Percentiles rank a stretch among this genome's conserved stretches.
These are phyloP conservation scores for Talaromyces proteolyticus DNA, from an alignment of 495 filamentous ascomycete species.

Conservation along the genomic window DNA sequence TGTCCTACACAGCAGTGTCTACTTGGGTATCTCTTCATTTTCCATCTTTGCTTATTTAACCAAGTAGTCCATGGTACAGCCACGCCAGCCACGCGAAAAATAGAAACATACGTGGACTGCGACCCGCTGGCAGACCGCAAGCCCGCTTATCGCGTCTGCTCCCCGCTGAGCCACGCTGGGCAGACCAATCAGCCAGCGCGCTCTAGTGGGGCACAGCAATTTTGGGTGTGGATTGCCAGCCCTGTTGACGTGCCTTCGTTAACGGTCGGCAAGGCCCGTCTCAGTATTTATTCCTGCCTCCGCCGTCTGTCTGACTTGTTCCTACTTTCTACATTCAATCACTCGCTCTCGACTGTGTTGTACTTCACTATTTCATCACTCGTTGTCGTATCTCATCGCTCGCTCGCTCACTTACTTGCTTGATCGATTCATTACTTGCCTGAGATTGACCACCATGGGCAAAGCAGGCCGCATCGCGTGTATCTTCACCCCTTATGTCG, in stretches of 20 bases:
- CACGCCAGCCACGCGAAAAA: not conserved
- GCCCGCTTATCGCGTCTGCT: not conserved
- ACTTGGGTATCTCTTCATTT: too few species aligned
- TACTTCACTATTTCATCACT: not conserved
- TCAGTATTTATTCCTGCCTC: too few species aligned
- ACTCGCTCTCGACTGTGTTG: not conserved
- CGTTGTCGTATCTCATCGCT: not conserved
- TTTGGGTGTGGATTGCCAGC: too few species aligned
- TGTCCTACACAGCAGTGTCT: too few species aligned
- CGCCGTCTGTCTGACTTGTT: too few species aligned
- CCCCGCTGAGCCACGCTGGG: constrained; percentile 2
- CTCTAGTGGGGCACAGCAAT: not conserved
- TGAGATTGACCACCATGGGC: constrained; percentile 55
- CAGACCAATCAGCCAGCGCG: not conserved
- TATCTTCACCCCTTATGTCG: constrained; percentile 71
- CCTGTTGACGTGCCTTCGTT: not conserved
- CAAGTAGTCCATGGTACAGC: too few species aligned
- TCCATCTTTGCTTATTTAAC: too few species aligned
- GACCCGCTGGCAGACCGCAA: too few species aligned
- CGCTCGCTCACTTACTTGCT: not conserved
- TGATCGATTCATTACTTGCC: not conserved
- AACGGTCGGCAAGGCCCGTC: too few species aligned
- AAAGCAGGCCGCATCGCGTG: constrained; percentile 73
- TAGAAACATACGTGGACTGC: too few species aligned
- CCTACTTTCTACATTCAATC: too few species aligned